Conservation (phyloP, 2,329 filamentous ascomycete species). For the Penicillium digitatum region DNA sequence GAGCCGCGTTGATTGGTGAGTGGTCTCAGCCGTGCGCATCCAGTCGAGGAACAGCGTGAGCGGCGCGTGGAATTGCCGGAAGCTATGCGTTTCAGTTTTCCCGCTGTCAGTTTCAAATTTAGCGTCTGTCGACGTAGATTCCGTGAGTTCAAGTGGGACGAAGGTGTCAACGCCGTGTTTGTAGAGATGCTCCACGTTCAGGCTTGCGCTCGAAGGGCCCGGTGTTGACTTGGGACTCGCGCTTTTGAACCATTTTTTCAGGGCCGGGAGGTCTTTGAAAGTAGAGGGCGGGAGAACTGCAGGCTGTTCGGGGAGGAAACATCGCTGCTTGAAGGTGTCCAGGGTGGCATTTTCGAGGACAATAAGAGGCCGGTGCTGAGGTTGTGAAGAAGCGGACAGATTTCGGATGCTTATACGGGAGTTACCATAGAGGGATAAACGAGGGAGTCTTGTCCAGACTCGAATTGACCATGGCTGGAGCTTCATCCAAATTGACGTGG, state of each 20-base stretch:
- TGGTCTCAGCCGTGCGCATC: slow-evolving; percentile 32
- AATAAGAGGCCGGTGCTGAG: slow-evolving; percentile 25
- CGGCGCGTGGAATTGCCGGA: slow-evolving; percentile 47
- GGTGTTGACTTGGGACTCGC: slow-evolving; percentile 33
- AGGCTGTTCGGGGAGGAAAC: slow-evolving; percentile 53
- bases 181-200: slow-evolving; percentile 46
- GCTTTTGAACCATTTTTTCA: slow-evolving; percentile 56
- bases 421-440: background rate
- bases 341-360: slow-evolving; percentile 36
- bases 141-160: slow-evolving; percentile 59
- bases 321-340: slow-evolving; percentile 50
- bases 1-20: slow-evolving; percentile 44
- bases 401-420: background rate
- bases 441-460: slow-evolving; percentile 8
- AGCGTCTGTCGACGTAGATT: background rate
- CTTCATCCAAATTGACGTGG: slow-evolving; percentile 27
- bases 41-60: slow-evolving; percentile 62
- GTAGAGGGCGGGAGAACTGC: slow-evolving; percentile 47
- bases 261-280: slow-evolving; percentile 51
- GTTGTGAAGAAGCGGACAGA: slow-evolving; percentile 6
- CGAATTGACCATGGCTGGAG: slow-evolving; percentile 21
- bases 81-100: slow-evolving; percentile 26
- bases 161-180: slow-evolving; percentile 46
- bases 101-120: background rate
- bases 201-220: slow-evolving; percentile 17